Conservation (phyloP, 225 moss, liverwort and hornwort genomes). For the Climacium dendroides region DNA sequence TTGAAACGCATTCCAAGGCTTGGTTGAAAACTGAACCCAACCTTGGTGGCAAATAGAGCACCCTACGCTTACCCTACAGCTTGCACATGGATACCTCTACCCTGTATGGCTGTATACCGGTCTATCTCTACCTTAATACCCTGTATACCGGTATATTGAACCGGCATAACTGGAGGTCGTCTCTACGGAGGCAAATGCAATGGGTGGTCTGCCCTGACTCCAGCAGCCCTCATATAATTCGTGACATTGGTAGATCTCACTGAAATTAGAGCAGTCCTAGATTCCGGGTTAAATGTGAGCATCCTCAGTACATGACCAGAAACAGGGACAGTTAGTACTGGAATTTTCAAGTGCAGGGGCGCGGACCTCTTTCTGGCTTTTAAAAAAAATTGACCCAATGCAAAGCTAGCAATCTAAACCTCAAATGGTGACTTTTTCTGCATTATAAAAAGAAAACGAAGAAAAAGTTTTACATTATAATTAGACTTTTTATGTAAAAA, state of each 20-base stretch:
- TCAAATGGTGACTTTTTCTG: neutral
- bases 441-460: neutral
- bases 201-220: too few relatives aligned
- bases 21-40: too few relatives aligned
- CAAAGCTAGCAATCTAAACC: neutral
- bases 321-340: fast-evolving
- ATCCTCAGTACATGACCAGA: neutral
- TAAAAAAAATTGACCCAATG: neutral
- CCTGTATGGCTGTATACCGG: too few relatives aligned
- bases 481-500: neutral
- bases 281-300: neutral
- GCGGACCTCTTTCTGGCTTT: fast-evolving
- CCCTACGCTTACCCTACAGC: too few relatives aligned
- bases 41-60: too few relatives aligned
- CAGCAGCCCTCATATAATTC: neutral
- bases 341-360: fast-evolving
- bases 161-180: neutral
- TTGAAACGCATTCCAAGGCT: too few relatives aligned
- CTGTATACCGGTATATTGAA: too few relatives aligned
- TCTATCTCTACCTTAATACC: too few relatives aligned
- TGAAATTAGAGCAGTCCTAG: neutral
- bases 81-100: too few relatives aligned
- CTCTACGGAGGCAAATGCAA: neutral
- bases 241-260: neutral
- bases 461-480: neutral